Percentiles rank a stretch among this genome's conserved stretches.
Evolutionary conservation across 345 rosid genomes (phyloP).

Genomic region (Hypericum androsaemum): DNA sequence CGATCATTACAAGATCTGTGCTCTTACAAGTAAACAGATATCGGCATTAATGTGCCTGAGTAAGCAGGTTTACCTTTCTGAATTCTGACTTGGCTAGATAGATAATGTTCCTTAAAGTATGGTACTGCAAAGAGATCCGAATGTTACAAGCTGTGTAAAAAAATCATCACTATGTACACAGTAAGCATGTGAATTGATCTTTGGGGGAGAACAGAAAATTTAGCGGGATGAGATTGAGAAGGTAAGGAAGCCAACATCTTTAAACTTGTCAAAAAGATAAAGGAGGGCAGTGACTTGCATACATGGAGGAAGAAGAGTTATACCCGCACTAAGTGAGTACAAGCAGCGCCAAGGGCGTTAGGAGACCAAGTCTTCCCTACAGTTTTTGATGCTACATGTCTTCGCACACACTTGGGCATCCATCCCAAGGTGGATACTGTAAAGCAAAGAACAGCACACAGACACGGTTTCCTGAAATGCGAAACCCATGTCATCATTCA

Average conservation of each 20-base stretch:
- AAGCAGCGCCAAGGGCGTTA: conserved; percentile 50
- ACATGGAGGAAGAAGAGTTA: not conserved
- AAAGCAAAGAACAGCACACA: conserved; percentile 38
- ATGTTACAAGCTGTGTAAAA: not conserved
- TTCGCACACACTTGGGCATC: conserved; percentile 39
- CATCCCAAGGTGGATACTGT: conserved; percentile 41
- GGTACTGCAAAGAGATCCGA: conserved; percentile 41
- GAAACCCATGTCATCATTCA: not conserved
- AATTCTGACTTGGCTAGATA: conserved; percentile 75
- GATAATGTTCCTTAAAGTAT: conserved; percentile 57
- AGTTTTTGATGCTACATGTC: conserved; percentile 34
- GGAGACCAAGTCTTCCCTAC: conserved; percentile 64
- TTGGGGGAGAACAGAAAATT: too few species aligned
- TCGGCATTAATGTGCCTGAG: too few species aligned
- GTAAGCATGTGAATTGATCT: not conserved
- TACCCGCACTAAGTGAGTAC: conserved; percentile 67
- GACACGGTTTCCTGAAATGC: not conserved
- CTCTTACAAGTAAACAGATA: too few species aligned
- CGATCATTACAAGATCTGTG: too few species aligned
- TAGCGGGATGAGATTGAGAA: too few species aligned
- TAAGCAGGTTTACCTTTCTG: conserved; percentile 35
- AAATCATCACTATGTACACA: not conserved
- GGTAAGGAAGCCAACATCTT: not conserved
- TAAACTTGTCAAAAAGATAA: not conserved
- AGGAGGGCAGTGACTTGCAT: not conserved